phyloP scores from a whole-genome alignment of 2,329 filamentous ascomycete species.

The Pseudogymnoascus sp. region DNA sequence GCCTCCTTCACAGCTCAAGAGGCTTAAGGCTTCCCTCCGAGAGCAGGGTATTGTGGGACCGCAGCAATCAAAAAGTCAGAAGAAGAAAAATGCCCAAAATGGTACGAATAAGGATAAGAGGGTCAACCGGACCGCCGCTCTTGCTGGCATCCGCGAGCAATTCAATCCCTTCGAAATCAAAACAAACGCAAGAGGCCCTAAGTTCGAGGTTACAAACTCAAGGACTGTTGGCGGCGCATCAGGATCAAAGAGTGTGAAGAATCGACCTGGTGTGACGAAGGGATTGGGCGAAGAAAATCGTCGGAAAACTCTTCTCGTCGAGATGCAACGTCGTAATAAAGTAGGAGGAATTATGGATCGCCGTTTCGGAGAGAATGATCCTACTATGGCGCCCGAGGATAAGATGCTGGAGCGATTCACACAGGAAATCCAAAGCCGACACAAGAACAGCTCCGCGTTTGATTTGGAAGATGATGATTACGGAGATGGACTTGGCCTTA shows the following conservation, averaged over 20 bases:
- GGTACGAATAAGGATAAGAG: conserved; percentile 62
- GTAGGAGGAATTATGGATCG: conserved; percentile 87
- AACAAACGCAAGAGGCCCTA: conserved; percentile 64
- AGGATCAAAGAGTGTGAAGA: conserved; percentile 50
- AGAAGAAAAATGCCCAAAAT: conserved; percentile 62
- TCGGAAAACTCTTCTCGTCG: conserved; percentile 73
- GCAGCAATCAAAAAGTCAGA: conserved; percentile 92
- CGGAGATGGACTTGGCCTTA: conserved; percentile 58
- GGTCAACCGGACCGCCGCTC: conserved; percentile 64
- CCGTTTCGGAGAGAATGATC: conserved; percentile 92
- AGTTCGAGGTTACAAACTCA: conserved; percentile 74
- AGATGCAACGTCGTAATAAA: conserved; percentile 84
- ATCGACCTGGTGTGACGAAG: conserved; percentile 75
- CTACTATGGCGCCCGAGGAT: conserved; percentile 86
- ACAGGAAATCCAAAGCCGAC: conserved; percentile 69
- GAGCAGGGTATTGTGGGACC: conserved; percentile 86
- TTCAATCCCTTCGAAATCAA: conserved; percentile 99
- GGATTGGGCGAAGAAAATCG: conserved; percentile 79
- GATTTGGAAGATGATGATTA: conserved; percentile 80
- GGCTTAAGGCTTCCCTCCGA: conserved; percentile 80
- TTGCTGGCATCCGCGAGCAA: conserved; percentile 82
- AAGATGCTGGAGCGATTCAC: conserved; percentile 87
- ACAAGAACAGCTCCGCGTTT: conserved; percentile 74
- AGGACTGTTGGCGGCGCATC: conserved; percentile 41
- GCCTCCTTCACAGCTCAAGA: conserved; percentile 94